Evolutionary conservation across 345 rosid species (phyloP), one percentile per base, ranked within the genome.

Genomic region (Punica granatum): DNA sequence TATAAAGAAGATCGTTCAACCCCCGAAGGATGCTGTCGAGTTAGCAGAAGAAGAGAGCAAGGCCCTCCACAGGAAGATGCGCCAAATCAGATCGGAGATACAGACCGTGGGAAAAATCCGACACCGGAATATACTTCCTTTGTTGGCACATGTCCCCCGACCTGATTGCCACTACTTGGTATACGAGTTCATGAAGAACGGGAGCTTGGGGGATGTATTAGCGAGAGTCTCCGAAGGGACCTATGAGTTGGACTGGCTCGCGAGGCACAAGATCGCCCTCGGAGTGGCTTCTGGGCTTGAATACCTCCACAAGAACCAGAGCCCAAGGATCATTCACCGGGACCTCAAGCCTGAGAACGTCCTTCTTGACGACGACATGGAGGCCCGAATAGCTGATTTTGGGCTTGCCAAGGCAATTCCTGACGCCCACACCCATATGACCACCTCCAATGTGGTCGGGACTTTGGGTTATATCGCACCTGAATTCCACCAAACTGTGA

Each of bases 401-500:
- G 97, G 97, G 25, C 87, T 90, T 3, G 97, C 98, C 28, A 86
- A 86, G 70, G 74, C 83, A 30, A 81, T 92, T 84, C 93, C 96
- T 0, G 96, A 94, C 75, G 82, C 89, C 18, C 19, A 64, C 26
- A 87, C 97, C 1, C 97, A 90, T 51, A 35, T 89, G 39, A 72
- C 97, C 1, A 73, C 86, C 30, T 85, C 91, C 0, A 79, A 81
- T 70, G 60, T 89, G 51, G 96, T 92, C 1, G 98, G 98, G 58
- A 93, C 98, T 12, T 77, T 90, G 73, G 98, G 98, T 35, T 93
- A 87, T 73, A 90, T 93, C 35, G 85, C 98, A 23, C 94, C 96
- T 3, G 97, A 93, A 75, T 93, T 86, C 79, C 82, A 90, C 66
- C 94, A 84, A 68, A 93, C 98, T 12, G 72, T 84, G 46, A 90